Conservation (phyloP, 768 basidiomycete genomes). For the Podaxis rugospora region DNA sequence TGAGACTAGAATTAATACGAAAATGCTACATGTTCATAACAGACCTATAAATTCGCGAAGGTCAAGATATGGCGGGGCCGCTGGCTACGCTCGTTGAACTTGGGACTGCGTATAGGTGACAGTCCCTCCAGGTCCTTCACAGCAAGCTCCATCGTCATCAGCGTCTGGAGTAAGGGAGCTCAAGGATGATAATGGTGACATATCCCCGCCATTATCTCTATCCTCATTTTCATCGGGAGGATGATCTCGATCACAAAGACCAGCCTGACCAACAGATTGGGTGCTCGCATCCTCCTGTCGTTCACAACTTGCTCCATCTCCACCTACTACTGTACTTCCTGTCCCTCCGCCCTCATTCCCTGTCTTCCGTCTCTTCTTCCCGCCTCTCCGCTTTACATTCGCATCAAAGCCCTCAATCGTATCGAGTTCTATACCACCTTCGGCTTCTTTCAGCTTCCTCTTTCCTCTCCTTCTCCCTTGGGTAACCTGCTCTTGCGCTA, state of each 20-base stretch:
- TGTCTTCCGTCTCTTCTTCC: not conserved
- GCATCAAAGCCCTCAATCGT: too few relatives aligned
- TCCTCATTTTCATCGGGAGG: not conserved
- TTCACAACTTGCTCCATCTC: not conserved
- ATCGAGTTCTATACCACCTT: not conserved
- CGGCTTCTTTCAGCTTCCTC: constrained; percentile 12
- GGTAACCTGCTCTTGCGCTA: not conserved
- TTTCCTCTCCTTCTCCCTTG: not conserved
- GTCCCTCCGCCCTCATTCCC: not conserved
- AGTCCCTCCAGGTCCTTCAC: too few relatives aligned
- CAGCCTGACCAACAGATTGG: too few relatives aligned
- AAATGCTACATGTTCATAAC: not conserved
- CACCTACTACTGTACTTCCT: not conserved
- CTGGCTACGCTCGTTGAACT: not conserved
- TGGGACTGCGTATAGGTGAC: not conserved
- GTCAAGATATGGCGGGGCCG: not conserved
- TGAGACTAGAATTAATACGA: not conserved
- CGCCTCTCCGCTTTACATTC: too few relatives aligned
- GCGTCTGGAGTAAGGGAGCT: not conserved
- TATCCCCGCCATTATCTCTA: not conserved
- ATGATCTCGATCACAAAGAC: not conserved
- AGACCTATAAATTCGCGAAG: not conserved
- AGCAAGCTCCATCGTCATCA: too few relatives aligned
- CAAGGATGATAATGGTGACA: not conserved
- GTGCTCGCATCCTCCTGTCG: not conserved